Base-by-base conservation (phyloP, 169 alveolate genomes). In the Plasmodium adleri region DNA sequence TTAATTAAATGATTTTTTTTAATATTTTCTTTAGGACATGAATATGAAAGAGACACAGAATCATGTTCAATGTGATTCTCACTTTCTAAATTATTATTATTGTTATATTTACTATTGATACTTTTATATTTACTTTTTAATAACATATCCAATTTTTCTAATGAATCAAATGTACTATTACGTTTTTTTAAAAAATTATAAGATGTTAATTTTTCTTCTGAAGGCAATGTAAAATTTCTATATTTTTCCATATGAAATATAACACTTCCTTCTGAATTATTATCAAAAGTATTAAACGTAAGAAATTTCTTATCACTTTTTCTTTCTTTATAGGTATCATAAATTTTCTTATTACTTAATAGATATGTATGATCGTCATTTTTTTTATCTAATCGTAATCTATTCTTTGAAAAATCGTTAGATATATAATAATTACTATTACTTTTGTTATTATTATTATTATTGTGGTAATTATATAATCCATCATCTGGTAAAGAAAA, bases 61-160 rank as follows among this genome's bases (percentile, higher is more conserved):
- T 54, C 62, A 17, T 54, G 1, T 54, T 8, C 62, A 13, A n/a
- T 5, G 3, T 10, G 24, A 17, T 54, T 54, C 1, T 54, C 62
- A n/a, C 20, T 15, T 15, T 54, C 62, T n/a, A n/a, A n/a, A n/a
- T 54, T 15, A 13, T 54, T 54, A 13, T 54, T 15, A 17, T 54
- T 63, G n/a, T 15, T 8, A 3, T 64, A 47, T 17, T 17, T 22
- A 43, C 49, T 66, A 24, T 39, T 68, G 28, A 80, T 1, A 28
- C 17, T 32, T 10, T 47, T 67, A 10, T 28, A 67, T 49, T 80
- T 80, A 45, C 49, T 80, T 68, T 80, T 66, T 26, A 80, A 47
- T 12, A 80, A 71, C 66, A 17, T 71, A 26, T 80, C 90, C 22
- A 80, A 17, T 54, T 43, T 80, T 60, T 80, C 90, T 13, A 80